Evolutionary conservation across 2,329 filamentous ascomycete species (phyloP).

Genomic region (Mycosphaerelloides madeirae): DNA sequence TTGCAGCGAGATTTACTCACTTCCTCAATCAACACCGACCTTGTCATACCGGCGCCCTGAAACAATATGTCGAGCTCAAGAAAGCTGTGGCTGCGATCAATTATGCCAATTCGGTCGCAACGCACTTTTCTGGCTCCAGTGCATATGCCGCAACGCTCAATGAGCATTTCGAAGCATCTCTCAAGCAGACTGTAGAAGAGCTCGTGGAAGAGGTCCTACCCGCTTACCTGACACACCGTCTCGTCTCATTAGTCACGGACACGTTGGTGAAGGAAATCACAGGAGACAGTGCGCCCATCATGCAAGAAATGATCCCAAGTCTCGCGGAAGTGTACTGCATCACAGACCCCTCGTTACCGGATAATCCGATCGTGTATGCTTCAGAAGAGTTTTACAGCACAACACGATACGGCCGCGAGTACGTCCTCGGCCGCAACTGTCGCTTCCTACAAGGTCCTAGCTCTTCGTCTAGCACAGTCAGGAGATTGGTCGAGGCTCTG

Average conservation of each 20-base stretch:
- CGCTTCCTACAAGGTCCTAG: conserved; percentile 43
- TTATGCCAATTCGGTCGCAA: conserved; percentile 42
- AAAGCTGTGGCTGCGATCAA: conserved; percentile 42
- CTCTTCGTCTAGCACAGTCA: conserved; percentile 29
- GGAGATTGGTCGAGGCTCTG: conserved; percentile 35
- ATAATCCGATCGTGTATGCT: conserved; percentile 45
- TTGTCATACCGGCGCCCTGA: conserved; percentile 31
- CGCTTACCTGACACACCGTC: conserved; percentile 38
- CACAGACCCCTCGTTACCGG: conserved; percentile 39
- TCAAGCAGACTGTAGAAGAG: conserved; percentile 30
- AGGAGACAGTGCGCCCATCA: conserved; percentile 37
- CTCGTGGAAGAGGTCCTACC: conserved; percentile 39
- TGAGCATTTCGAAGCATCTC: conserved; percentile 34
- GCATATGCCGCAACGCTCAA: conserved; percentile 35
- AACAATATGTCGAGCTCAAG: conserved; percentile 37
- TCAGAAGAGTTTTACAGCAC: conserved; percentile 44
- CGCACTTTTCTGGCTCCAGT: conserved; percentile 28
- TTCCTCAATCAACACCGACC: conserved; percentile 40
- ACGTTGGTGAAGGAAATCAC: conserved; percentile 43
- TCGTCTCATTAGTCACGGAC: conserved; percentile 39
- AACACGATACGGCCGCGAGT: conserved; percentile 40
- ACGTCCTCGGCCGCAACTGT: conserved; percentile 43
- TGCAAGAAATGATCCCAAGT: conserved; percentile 38
- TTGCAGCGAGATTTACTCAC: conserved; percentile 33
- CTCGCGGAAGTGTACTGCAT: conserved; percentile 45